Base-by-base conservation (phyloP, 257 asterid genomes). In the Penstemon eatonii region DNA sequence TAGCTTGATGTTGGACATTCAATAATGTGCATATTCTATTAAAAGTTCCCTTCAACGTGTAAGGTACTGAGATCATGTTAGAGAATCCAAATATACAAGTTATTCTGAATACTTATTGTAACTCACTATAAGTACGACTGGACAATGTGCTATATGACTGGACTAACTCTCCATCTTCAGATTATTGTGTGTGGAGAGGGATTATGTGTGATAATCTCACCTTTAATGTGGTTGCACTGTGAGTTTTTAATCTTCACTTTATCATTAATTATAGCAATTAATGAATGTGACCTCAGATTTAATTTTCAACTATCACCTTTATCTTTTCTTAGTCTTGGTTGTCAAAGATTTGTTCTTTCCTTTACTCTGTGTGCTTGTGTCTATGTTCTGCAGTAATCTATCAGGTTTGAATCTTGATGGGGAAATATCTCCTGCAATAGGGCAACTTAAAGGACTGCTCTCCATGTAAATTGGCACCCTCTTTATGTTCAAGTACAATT, bases 61-160 rank as follows among this genome's bases (percentile, higher is more conserved):
- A 57, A 65, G 40, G 15, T 38, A 70, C 12, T 33, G 67, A 49
- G 49, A 52, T 13, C 60, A 71, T 33, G 42, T 42, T 7, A 69
- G 38, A 46, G 57, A 13, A 41, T 10, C 49, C 52, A 51, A 37
- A 33, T 36, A 49, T 15, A 15, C 18, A 15, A 15, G 18, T 15
- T 15, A 15, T 15, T 15, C 18, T 15, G 18, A 15, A 15, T 15
- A 15, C 18, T 15, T 15, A 15, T 15, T 15, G 18, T 15, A 15
- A 15, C 18, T 15, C 18, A 15, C 18, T 15, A 15, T 15, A 15
- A 15, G 18, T 15, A 15, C 0, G 18, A 15, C 18, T 94, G 71
- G 96, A 91, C 56, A 94, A 89, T 83, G 95, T 87, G 80, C 78
- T 94, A 54, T 94, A 89, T 79, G 99, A 94, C 85, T 94, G 99